Percentiles rank a stretch among this genome's conserved stretches.
Conservation (phyloP, 1,139 yeast species). For the Sugiyamaella novakii region DNA sequence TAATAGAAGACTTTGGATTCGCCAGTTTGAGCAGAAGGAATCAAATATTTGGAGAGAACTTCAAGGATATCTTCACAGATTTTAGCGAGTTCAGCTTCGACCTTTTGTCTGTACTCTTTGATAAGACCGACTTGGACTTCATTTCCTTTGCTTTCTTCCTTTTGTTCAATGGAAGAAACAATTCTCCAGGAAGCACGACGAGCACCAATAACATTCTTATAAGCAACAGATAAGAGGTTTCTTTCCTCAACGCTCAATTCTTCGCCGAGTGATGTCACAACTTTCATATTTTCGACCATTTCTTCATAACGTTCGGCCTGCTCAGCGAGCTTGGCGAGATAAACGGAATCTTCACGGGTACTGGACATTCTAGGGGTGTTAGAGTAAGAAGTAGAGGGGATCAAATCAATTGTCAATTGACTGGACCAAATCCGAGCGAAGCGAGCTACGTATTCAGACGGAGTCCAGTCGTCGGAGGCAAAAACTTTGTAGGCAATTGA, state of each 20-base stretch:
- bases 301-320: slow-evolving; percentile 99
- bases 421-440: too few relatives aligned
- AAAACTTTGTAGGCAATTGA: too few relatives aligned
- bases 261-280: slow-evolving; percentile 94
- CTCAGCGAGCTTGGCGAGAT: slow-evolving; percentile 98
- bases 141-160: slow-evolving; percentile 95
- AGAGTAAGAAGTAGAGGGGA: too few relatives aligned
- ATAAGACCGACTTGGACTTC: slow-evolving; percentile 84
- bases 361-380: slow-evolving; percentile 27
- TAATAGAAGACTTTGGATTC: slow-evolving; percentile 98
- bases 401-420: too few relatives aligned
- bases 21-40: slow-evolving; percentile 92
- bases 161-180: slow-evolving; percentile 95
- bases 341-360: slow-evolving; percentile 95
- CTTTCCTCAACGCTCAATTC: slow-evolving; percentile 98
- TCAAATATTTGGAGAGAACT: slow-evolving; percentile 85
- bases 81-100: slow-evolving; percentile 88
- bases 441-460: too few relatives aligned
- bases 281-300: slow-evolving; percentile 93
- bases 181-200: slow-evolving; percentile 99
- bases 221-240: slow-evolving; percentile 93
- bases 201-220: slow-evolving; percentile 98
- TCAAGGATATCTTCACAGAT: slow-evolving; percentile 92
- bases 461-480: too few relatives aligned
- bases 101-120: slow-evolving; percentile 92